These are phyloP conservation scores for Cercospora berteroae DNA, from an alignment of 2,329 filamentous ascomycete species.

Conservation along the genomic window DNA sequence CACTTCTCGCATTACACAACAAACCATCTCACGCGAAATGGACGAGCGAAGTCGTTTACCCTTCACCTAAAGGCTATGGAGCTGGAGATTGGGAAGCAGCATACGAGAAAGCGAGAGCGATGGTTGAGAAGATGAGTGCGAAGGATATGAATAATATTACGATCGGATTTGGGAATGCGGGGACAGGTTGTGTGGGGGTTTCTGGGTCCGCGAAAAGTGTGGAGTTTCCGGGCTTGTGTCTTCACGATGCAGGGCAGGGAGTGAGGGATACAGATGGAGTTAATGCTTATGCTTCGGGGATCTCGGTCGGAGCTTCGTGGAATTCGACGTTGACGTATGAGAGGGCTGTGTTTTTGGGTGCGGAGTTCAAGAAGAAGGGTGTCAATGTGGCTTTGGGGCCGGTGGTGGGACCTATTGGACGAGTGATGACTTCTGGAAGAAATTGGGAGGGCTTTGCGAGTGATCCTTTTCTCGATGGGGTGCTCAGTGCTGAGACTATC, in stretches of 20 bases:
- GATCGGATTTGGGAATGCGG: conserved; percentile 32
- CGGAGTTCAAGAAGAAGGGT: conserved; percentile 52
- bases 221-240: conserved; percentile 43
- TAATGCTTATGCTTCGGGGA: conserved; percentile 44
- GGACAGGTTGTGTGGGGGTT: conserved; percentile 41
- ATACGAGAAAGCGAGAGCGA: conserved; percentile 33
- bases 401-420: conserved; percentile 65
- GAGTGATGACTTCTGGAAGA: conserved; percentile 65
- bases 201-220: conserved; percentile 38
- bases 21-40: conserved; percentile 29
- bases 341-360: conserved; percentile 54
- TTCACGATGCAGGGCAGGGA: conserved; percentile 45
- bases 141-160: conserved; percentile 42
- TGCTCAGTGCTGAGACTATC: conserved; percentile 53
- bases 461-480: conserved; percentile 63
- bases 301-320: conserved; percentile 52
- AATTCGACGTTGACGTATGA: conserved; percentile 54
- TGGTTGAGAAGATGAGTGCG: conserved; percentile 39
- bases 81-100: conserved; percentile 36
- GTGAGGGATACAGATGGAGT: conserved; percentile 46
- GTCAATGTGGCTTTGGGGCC: conserved; percentile 69
- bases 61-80: conserved; percentile 33
- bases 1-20: conserved; percentile 31
- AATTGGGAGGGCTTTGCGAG: conserved; percentile 73
- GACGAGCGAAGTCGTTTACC: conserved; percentile 13